A percentile compares a stretch with the other conserved stretches of the same genome.
These are phyloP conservation scores for Drechmeria coniospora DNA, from an alignment of 2,329 filamentous ascomycete genomes.

Conservation along the genomic window DNA sequence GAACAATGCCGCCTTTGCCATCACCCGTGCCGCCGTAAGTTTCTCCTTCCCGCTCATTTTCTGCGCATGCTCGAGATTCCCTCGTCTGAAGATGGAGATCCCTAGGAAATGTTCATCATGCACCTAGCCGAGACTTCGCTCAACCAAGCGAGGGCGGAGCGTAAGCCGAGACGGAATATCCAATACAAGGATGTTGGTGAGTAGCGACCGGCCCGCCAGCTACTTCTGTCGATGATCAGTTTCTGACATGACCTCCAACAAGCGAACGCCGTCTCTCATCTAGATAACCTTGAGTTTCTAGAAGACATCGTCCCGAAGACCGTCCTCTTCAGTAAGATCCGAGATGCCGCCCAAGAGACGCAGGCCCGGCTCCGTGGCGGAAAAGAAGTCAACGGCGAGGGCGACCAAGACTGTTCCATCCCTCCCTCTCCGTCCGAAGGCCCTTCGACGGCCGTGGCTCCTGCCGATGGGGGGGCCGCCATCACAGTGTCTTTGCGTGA, in stretches of 20 bases:
- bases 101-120: slow-evolving; percentile 85
- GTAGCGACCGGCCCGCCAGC: slow-evolving; percentile 6
- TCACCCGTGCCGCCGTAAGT: slow-evolving; percentile 69
- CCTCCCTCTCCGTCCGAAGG: slow-evolving; percentile 10
- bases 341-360: slow-evolving; percentile 40
- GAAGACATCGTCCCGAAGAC: slow-evolving; percentile 83
- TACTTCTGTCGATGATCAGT: neutral
- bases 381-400: slow-evolving; percentile 14
- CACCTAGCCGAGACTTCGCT: slow-evolving; percentile 75
- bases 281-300: slow-evolving; percentile 91
- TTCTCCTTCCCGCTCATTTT: neutral
- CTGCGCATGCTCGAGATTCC: neutral
- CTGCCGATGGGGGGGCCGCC: slow-evolving; percentile 9
- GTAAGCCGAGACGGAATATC: slow-evolving; percentile 82
- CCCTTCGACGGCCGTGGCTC: slow-evolving; percentile 14
- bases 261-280: slow-evolving; percentile 74
- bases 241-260: no score
- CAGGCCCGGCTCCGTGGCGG: slow-evolving; percentile 29
- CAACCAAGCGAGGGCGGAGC: slow-evolving; percentile 77
- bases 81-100: slow-evolving; percentile 4
- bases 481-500: slow-evolving; percentile 9
- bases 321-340: slow-evolving; percentile 63
- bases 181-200: slow-evolving; percentile 88
- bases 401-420: slow-evolving; percentile 7
- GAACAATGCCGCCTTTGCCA: slow-evolving; percentile 86